These are phyloP conservation scores for Ceratocystis cacaofunesta DNA, from an alignment of 2,329 filamentous ascomycete genomes.

Conservation along the genomic window DNA sequence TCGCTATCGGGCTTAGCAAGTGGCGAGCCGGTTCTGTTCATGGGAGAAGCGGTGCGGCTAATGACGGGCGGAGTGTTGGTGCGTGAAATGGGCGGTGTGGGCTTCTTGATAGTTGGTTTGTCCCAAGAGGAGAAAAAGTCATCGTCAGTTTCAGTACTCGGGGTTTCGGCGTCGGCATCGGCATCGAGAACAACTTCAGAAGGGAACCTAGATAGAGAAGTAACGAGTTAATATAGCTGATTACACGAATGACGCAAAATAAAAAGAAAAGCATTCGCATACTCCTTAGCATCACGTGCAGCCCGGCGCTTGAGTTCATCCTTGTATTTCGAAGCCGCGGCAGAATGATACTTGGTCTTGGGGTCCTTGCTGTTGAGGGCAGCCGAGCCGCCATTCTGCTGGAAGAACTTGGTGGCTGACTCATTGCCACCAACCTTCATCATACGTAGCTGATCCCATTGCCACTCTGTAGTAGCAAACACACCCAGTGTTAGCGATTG, in stretches of 20 bases:
- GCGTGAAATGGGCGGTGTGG: slow-evolving; percentile 82
- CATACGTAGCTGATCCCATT: slow-evolving; percentile 92
- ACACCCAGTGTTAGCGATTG: background rate
- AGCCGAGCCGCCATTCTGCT: slow-evolving; percentile 85
- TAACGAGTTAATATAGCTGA: background rate
- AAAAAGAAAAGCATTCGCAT: slow-evolving; percentile 25
- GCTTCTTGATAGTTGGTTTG: slow-evolving; percentile 91
- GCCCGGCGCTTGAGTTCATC: slow-evolving; percentile 83
- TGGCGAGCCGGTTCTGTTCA: slow-evolving; percentile 76
- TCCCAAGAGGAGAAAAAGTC: slow-evolving; percentile 99
- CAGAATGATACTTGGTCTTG: slow-evolving; percentile 92
- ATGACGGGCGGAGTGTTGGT: slow-evolving; percentile 72
- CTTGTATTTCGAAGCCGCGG: slow-evolving; percentile 92
- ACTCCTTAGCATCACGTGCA: slow-evolving; percentile 72
- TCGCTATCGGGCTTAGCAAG: slow-evolving; percentile 48
- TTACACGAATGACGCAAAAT: background rate
- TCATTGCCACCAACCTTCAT: slow-evolving; percentile 99
- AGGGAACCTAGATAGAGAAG: slow-evolving; percentile 47
- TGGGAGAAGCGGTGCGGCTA: slow-evolving; percentile 75
- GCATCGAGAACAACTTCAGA: slow-evolving; percentile 64
- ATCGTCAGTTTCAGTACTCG: slow-evolving; percentile 67
- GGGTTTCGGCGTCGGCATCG: slow-evolving; percentile 60
- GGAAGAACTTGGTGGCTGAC: slow-evolving; percentile 95
- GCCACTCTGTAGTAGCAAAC: slow-evolving; percentile 52
- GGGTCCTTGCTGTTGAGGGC: slow-evolving; percentile 91